These are phyloP conservation scores for Diaporthe nobilis DNA, from an alignment of 2,329 filamentous ascomycete genomes.

Conservation along the genomic window DNA sequence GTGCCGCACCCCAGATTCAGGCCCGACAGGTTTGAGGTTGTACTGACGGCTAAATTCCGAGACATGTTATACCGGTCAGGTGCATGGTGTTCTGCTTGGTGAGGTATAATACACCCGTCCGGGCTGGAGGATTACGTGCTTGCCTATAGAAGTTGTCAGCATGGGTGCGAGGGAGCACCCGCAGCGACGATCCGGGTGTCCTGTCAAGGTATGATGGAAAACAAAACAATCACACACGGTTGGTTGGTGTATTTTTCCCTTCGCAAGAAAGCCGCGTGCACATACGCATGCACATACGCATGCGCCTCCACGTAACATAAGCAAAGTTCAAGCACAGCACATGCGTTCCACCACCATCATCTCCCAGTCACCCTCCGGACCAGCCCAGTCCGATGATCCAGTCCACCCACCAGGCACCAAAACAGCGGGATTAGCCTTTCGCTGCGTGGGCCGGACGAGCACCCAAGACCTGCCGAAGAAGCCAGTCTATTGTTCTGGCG, in stretches of 20 bases:
- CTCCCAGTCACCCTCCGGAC: neutral
- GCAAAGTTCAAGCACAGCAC: neutral
- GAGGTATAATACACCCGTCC: neutral
- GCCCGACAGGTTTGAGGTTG: neutral
- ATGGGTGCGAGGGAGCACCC: neutral
- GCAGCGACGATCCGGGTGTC: neutral
- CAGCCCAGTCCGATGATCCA: conserved; percentile 26
- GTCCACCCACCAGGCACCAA: conserved; percentile 12
- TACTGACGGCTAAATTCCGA: neutral
- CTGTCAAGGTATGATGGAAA: too few relatives aligned
- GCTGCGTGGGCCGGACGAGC: conserved; percentile 7
- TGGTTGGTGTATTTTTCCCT: neutral
- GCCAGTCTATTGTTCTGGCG: neutral
- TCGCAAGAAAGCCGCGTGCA: neutral
- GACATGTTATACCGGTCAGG: neutral
- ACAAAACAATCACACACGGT: too few relatives aligned
- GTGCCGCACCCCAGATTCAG: neutral
- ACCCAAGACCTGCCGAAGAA: neutral
- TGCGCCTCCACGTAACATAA: neutral
- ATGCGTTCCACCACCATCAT: neutral
- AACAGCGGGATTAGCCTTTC: neutral
- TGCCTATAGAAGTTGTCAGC: neutral
- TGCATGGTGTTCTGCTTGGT: neutral
- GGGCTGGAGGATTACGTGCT: too few relatives aligned
- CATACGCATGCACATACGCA: neutral